A percentile compares a stretch with the other conserved stretches of the same genome.
These are phyloP conservation scores for Durio zibethinus DNA, from an alignment of 345 rosid genomes.

Conservation along the genomic window DNA sequence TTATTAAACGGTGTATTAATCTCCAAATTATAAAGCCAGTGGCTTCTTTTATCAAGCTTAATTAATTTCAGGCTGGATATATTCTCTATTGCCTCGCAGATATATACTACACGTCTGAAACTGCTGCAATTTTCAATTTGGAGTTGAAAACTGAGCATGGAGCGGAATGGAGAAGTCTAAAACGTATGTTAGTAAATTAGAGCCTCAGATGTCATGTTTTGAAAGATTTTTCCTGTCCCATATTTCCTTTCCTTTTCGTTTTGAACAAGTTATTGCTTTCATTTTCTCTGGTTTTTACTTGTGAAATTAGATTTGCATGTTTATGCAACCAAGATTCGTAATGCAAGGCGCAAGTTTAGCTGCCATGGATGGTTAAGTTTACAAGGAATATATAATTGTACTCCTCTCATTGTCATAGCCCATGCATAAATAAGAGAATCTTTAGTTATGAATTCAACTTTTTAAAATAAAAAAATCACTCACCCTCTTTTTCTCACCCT, in stretches of 20 bases:
- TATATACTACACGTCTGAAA: no score
- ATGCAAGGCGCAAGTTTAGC: conserved; percentile 21
- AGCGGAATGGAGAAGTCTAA: no score
- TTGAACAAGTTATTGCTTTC: neutral
- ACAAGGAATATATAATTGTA: neutral
- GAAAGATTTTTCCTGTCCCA: neutral
- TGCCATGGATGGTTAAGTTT: conserved; percentile 11
- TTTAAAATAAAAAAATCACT: neutral
- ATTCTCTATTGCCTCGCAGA: no score
- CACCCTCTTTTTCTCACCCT: neutral
- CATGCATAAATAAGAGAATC: conserved; percentile 2
- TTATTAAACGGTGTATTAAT: no score
- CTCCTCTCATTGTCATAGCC: neutral
- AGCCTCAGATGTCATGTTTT: neutral
- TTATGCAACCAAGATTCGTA: neutral
- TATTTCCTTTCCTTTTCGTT: neutral
- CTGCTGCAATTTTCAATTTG: neutral
- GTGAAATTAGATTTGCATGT: neutral
- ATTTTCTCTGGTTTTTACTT: neutral
- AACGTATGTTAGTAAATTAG: neutral
- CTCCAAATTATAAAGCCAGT: no score
- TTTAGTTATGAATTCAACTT: neutral
- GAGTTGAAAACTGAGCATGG: neutral
- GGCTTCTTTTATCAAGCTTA: no score
- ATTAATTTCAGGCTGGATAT: no score